Conservation (phyloP, 768 basidiomycete genomes). For the Lenzites betulinus region DNA sequence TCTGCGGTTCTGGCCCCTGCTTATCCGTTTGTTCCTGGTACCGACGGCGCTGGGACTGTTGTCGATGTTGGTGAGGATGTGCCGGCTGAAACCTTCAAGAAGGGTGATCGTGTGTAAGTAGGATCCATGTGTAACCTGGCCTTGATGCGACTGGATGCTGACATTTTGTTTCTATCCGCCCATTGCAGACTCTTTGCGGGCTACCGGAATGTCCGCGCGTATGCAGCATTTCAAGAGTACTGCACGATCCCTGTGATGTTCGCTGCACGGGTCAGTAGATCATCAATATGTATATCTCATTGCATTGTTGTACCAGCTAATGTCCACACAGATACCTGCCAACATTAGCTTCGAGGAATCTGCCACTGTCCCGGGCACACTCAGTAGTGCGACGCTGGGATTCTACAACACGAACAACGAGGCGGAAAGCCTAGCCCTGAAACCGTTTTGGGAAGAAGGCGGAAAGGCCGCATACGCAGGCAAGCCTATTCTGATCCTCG, state of each 20-base stretch:
- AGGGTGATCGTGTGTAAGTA: conserved; percentile 45
- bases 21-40: conserved; percentile 5
- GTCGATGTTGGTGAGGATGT: conserved; percentile 42
- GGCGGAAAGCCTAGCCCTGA: conserved; percentile 16
- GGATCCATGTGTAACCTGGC: not conserved
- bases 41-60: conserved; percentile 39
- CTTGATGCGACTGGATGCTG: not conserved
- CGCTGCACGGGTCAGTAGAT: conserved; percentile 13
- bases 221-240: conserved; percentile 13
- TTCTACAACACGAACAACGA: conserved; percentile 39
- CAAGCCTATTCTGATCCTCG: conserved; percentile 31
- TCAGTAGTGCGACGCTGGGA: conserved; percentile 38
- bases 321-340: conserved; percentile 34
- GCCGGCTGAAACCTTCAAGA: conserved; percentile 35
- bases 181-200: not conserved
- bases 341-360: conserved; percentile 40
- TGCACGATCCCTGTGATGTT: not conserved
- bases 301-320: too few species aligned
- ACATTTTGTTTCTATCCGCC: not conserved
- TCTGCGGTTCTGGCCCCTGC: not conserved
- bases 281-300: too few species aligned
- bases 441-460: conserved; percentile 29
- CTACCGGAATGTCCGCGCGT: not conserved
- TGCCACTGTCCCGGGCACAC: conserved; percentile 37
- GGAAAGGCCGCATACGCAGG: conserved; percentile 33